Evolutionary conservation across 345 rosid species (phyloP).

Genomic region (Salix brachista): DNA sequence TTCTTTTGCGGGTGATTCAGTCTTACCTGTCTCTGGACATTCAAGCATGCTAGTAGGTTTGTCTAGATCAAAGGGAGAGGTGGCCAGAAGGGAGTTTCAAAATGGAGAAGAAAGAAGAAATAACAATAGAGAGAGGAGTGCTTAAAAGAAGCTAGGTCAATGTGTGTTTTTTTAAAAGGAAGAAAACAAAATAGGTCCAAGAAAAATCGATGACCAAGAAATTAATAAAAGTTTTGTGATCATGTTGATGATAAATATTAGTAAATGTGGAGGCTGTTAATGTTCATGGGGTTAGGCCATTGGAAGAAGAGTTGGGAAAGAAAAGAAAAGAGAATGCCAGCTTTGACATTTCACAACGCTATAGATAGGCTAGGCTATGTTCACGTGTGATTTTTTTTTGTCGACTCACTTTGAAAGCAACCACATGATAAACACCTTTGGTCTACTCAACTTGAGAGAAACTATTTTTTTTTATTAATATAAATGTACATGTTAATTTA

Average conservation of each 20-base stretch:
- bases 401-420: slow-evolving; percentile 10
- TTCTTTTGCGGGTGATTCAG: background rate
- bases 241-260: background rate
- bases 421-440: background rate
- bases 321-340: background rate
- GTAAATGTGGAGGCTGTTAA: background rate
- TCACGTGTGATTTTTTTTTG: slow-evolving; percentile 11
- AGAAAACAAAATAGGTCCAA: background rate
- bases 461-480: too few species aligned
- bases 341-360: background rate
- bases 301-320: background rate
- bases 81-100: slow-evolving; percentile 6
- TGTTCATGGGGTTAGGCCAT: slow-evolving; percentile 11
- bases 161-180: slow-evolving; percentile 1
- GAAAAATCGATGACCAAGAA: background rate
- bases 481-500: fast-evolving
- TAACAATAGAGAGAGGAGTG: slow-evolving; percentile 20
- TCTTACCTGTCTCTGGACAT: slow-evolving; percentile 59
- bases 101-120: slow-evolving; percentile 25
- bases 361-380: background rate
- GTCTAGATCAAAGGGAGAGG: slow-evolving; percentile 17
- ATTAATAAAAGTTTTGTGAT: slow-evolving; percentile 6
- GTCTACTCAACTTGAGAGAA: slow-evolving; percentile 7
- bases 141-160: slow-evolving; percentile 36
- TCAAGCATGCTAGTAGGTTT: slow-evolving; percentile 41